Conservation (phyloP, 2,329 filamentous ascomycete species). For the Curvularia sp. region DNA sequence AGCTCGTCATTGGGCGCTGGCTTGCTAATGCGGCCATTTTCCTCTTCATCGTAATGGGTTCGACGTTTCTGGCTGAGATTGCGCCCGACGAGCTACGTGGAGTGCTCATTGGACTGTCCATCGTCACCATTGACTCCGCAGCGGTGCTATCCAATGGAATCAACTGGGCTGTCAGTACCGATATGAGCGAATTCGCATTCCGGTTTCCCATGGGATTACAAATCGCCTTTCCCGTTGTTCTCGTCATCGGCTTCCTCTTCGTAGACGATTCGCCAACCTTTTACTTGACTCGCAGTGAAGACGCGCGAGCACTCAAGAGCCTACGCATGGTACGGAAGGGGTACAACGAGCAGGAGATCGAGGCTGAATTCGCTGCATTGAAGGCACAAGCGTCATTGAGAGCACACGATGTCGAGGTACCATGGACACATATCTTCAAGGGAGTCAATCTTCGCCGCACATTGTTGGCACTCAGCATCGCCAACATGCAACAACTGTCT, state of each 20-base stretch:
- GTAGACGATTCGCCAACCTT: not conserved
- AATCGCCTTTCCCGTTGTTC: not conserved
- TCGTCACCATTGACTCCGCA: not conserved
- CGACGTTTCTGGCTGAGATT: not conserved
- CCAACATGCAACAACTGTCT: not conserved
- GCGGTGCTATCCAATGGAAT: not conserved
- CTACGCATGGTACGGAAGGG: not conserved
- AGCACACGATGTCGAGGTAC: not conserved
- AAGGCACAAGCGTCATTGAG: not conserved
- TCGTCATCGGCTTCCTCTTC: not conserved
- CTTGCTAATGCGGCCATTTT: not conserved
- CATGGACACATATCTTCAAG: not conserved
- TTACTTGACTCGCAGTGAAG: not conserved
- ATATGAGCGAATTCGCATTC: not conserved
- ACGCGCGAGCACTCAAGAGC: not conserved
- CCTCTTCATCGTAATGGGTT: not conserved
- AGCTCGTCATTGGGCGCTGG: conserved; percentile 1
- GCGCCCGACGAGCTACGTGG: not conserved
- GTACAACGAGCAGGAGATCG: not conserved
- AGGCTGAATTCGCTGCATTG: not conserved
- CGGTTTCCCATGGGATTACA: not conserved
- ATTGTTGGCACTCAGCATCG: not conserved
- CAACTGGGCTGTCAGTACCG: not conserved
- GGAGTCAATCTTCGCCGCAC: conserved; percentile 1
- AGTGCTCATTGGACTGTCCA: not conserved